Conservation (phyloP, 768 basidiomycete genomes). For the Terana coerulea region DNA sequence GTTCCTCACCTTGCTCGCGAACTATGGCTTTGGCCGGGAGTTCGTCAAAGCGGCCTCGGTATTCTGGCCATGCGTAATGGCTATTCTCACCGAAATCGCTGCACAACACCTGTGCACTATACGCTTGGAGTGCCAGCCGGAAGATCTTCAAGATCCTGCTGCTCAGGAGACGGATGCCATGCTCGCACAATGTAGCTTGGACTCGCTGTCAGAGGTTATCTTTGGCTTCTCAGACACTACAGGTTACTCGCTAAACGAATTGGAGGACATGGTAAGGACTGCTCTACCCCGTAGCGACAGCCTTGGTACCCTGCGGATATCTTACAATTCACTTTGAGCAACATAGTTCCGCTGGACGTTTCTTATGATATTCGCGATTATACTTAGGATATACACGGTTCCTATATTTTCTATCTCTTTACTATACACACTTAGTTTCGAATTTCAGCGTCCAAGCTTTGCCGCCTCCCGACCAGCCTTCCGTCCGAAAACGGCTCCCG, state of each 20-base stretch:
- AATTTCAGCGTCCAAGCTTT: too few relatives aligned
- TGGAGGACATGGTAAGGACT: background rate
- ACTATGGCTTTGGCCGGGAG: conserved; percentile 6
- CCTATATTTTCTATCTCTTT: background rate
- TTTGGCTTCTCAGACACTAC: background rate
- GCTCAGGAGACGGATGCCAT: conserved; percentile 4
- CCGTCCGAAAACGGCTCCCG: conserved; percentile 62
- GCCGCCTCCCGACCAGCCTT: conserved; percentile 50
- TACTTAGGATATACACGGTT: background rate
- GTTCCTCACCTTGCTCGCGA: conserved; percentile 7
- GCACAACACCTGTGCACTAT: conserved; percentile 5
- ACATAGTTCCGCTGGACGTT: background rate
- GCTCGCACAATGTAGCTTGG: background rate
- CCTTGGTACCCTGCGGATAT: background rate
- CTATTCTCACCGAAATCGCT: conserved; percentile 1
- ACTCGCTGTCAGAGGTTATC: background rate
- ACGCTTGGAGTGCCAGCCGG: conserved; percentile 12
- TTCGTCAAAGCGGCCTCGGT: conserved; percentile 12
- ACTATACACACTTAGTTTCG: background rate
- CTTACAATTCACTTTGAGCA: too few relatives aligned
- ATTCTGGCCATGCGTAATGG: conserved; percentile 12
- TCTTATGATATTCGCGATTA: background rate
- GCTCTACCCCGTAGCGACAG: background rate
- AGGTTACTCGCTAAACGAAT: background rate
- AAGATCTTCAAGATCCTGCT: conserved; percentile 7